Evolutionary conservation across 2,329 filamentous ascomycete species (phyloP).

Genomic region (Fusarium sp.): DNA sequence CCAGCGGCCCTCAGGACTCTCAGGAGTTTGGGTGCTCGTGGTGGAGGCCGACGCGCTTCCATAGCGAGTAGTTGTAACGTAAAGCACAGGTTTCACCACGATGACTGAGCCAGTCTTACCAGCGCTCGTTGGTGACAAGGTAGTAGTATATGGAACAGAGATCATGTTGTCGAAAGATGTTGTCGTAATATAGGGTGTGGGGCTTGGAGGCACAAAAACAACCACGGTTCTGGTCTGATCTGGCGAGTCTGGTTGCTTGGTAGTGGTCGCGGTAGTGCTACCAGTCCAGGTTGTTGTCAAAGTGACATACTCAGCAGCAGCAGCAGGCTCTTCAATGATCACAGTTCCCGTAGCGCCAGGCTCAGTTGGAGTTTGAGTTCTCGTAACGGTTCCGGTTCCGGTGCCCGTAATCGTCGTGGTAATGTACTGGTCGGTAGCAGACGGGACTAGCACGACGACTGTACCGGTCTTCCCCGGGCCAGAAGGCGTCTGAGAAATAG

Average conservation of each 20-base stretch:
- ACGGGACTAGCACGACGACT: neutral
- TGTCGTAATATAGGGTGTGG: neutral
- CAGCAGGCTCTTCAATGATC: neutral
- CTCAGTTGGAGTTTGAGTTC: neutral
- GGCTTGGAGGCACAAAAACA: no score
- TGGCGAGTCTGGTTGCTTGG: neutral
- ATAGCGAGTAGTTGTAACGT: neutral
- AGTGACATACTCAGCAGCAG: neutral
- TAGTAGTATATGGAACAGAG: neutral
- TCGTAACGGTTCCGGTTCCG: neutral
- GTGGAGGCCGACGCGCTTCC: neutral
- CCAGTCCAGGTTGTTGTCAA: neutral
- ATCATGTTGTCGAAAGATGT: neutral
- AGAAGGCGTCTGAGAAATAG: neutral
- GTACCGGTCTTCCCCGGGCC: neutral
- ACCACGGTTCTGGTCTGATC: neutral
- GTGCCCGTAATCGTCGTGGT: neutral
- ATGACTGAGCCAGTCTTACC: neutral
- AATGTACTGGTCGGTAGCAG: neutral
- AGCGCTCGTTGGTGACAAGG: neutral
- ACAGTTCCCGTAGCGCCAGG: neutral
- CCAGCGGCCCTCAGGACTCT: neutral
- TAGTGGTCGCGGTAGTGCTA: accelerated
- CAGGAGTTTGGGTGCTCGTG: neutral
- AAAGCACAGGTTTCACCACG: neutral